Base-by-base conservation (phyloP, 1,139 yeast species). In the Lodderomyces beijingensis region DNA sequence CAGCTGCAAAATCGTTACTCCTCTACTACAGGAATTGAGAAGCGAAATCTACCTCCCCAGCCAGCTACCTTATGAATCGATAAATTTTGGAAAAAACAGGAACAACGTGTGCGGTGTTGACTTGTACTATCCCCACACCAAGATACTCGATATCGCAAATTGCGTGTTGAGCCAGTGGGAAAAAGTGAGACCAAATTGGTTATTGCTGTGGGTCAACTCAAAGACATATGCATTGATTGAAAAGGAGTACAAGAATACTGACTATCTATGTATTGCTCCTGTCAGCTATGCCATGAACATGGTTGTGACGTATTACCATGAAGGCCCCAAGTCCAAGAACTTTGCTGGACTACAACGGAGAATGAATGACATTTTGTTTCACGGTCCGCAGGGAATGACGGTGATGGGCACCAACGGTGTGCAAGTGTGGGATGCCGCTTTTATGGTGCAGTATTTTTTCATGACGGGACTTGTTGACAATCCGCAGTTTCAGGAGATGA, bases 381-480 rank as follows among this genome's bases (percentile, higher is more conserved):
- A 83, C 59, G 93, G 96, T 0, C 83, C 91, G 0, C 85, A 82
- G 51, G 99, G 99, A 3, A 72, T 91, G 79, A 77, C 91, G 4
- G 83, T 86, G 36, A 86, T 85, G 85, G 99, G 99, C 7, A 93
- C 99, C 1, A 93, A 93, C 56, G 99, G 99, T 18, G 88, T 87
- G 0, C 99, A 93, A 56, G 89, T 84, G 1, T 93, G 99, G 98
- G 99, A 93, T 56, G 81, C 81, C 14, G 89, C 96, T 0, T 91
- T 93, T 58, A 82, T 85, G 46, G 66, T 91, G 19, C 98, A 93
- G 51, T 87, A 87, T 49, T 73, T 78, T 42, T 79, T 86, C 39
- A 65, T 75, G 51, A 85, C 95, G 0, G 96, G 95, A 0, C 57
- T 91, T 20, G 91, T 85, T 2, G 82, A 79, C 25, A 50, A 69